Evolutionary conservation across 148 eudicot species (phyloP).

Genomic region (Amaranthus hypochondriacus): DNA sequence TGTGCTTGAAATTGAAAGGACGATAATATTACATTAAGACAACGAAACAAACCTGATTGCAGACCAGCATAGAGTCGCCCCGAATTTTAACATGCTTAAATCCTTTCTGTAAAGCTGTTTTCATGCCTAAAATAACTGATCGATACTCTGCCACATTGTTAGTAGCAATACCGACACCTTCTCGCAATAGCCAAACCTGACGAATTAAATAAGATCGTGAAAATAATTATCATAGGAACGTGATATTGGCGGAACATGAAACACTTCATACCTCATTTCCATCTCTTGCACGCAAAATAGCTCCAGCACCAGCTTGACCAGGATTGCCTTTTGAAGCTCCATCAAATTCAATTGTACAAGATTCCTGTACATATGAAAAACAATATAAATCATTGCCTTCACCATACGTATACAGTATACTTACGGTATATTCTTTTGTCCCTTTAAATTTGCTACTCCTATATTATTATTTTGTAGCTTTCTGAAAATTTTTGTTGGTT

Average conservation of each 20-base stretch:
- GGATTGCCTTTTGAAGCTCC: conserved; percentile 97
- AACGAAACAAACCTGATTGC: conserved; percentile 44
- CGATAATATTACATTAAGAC: not conserved
- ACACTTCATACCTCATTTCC: conserved; percentile 46
- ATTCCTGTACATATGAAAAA: conserved; percentile 28
- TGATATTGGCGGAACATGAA: not conserved
- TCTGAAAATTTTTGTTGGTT: too few species aligned
- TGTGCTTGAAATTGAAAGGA: not conserved
- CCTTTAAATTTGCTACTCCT: too few species aligned
- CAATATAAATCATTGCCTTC: not conserved
- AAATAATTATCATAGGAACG: not conserved
- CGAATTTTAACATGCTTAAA: conserved; percentile 49
- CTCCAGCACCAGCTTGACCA: conserved; percentile 94
- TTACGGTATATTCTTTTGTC: too few species aligned
- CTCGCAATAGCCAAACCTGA: conserved; percentile 63
- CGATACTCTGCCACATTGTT: conserved; percentile 93
- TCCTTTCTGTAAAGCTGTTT: conserved; percentile 62
- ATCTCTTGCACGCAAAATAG: conserved; percentile 61
- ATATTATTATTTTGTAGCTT: too few species aligned
- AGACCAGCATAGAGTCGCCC: conserved; percentile 65
- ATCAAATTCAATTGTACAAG: conserved; percentile 76
- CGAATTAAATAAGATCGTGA: conserved; percentile 2
- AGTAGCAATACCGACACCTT: conserved; percentile 85
- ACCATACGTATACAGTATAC: too few species aligned
- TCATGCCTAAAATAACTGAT: conserved; percentile 67